Conservation (phyloP, 768 basidiomycete species). For the Pulveroboletus sp. region DNA sequence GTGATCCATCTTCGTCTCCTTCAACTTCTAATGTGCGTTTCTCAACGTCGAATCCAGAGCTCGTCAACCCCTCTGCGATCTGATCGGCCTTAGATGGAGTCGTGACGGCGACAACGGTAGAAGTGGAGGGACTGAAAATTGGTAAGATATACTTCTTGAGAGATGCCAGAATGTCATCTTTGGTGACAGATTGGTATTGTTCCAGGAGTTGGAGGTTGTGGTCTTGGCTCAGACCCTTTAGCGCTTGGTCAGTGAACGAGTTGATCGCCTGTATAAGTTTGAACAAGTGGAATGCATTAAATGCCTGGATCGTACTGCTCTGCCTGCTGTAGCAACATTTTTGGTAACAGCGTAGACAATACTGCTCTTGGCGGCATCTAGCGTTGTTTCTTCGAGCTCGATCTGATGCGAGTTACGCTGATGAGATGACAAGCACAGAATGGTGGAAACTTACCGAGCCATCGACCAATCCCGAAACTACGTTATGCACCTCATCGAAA, state of each 20-base stretch:
- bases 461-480: constrained; percentile 77
- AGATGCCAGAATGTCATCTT: constrained; percentile 67
- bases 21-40: constrained; percentile 65
- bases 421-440: background rate
- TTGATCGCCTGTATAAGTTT: constrained; percentile 55
- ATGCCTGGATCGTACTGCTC: constrained; percentile 55
- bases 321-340: constrained; percentile 79
- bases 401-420: constrained; percentile 48
- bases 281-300: constrained; percentile 4
- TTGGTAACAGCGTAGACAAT: constrained; percentile 84
- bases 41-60: constrained; percentile 78
- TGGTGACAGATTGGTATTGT: constrained; percentile 76
- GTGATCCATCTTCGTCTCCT: constrained; percentile 44
- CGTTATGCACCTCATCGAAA: constrained; percentile 73
- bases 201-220: constrained; percentile 75
- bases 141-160: constrained; percentile 79
- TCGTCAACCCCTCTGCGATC: constrained; percentile 60
- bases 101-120: constrained; percentile 79
- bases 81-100: constrained; percentile 77
- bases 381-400: constrained; percentile 69
- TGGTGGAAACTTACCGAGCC: constrained; percentile 58
- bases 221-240: constrained; percentile 79
- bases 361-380: constrained; percentile 91
- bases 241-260: constrained; percentile 87
- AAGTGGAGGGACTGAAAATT: constrained; percentile 73